Evolutionary conservation across 2,329 filamentous ascomycete genomes (phyloP), one percentile per base, ranked within the genome.

Genomic region (Ceratocystis colombiana): DNA sequence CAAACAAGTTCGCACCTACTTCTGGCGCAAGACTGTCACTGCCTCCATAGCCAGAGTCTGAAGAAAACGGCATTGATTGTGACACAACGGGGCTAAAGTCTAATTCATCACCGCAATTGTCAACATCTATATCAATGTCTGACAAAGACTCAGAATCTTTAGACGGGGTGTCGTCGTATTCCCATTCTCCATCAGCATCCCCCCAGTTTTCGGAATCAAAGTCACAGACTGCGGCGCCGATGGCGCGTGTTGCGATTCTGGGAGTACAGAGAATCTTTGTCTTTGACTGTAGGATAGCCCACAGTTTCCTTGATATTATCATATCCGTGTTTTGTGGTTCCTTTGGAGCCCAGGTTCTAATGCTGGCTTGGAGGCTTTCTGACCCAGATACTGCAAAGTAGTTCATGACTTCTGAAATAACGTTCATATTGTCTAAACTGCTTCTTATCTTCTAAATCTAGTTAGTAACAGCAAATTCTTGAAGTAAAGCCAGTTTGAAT

Each of bases 341-440:
- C 8, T 59, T 37, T 37, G 55, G 3, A 22, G 28, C 55, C 55
- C 55, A 59, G 25, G 28, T 30, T 37, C 55, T 59, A 59, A 68
- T 66, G 48, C 64, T 66, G 28, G 41, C 25, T 48, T 61, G 64
- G 57, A 68, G 64, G 20, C 59, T 25, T 53, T 68, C 63, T 30
- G 66, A 68, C 37, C 66, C 64, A n/a, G 66, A 63, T 46, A 46
- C 48, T 15, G 66, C 61, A 62, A 68, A 68, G 61, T 68, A 68
- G 20, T 50, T 65, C 28, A 64, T 66, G 61, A 68, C 66, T 64
- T 68, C 64, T 50, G 64, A 63, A 33, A 68, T 64, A 20, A 66
- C 61, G 46, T 66, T 64, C 66, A 68, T 68, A 45, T 64, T 66
- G 12, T 64, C 50, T 20, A 64, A 30, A 37, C 59, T 66, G 37